Evolutionary conservation across 164 flowering plant genomes (phyloP), one percentile per base, ranked within the genome.

Genomic region (Brasenia schreberi): DNA sequence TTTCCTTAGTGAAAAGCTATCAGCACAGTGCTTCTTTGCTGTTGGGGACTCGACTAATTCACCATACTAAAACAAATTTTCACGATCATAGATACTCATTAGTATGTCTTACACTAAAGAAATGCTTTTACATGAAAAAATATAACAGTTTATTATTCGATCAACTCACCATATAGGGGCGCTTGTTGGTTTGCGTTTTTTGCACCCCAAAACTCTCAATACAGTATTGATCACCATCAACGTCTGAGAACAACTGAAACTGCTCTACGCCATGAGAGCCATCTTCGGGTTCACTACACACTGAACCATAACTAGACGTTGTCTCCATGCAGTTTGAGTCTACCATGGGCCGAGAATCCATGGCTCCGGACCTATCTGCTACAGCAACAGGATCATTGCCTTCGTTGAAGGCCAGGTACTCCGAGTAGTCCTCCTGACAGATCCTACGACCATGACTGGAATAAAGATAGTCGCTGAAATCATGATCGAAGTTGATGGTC

Each of bases 11-110:
- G 75, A 64, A 69, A 53, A 1, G 53, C 53, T 45, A 23, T 23
- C 73, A 62, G 5, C 65, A 72, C 87, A 85, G 9, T 82, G 89
- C 78, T 85, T 91, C 82, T 90, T 90, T 6, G 67, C 1, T 33
- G 77, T 7, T 45, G 53, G 53, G 14, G 53, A 45, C 5, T 45
- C 72, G 75, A 77, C 82, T 69, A 33, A 67, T 65, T 71, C 81
- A 66, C 77, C 84, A 69, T 77, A 88, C 86, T 82, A 69, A 33
- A 64, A 43, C 64, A 60, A 75, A 7, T 45, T 7, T 12, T 7
- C 7, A 23, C 7, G 14, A 12, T 7, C 53, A 45, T 7, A 7
- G 53, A 12, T 12, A 45, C 53, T 45, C 53, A 7, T 45, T 12
- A 45, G 53, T 45, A 45, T 5, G 53, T 45, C 53, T 12, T 12